Percentiles rank a stretch among this genome's conserved stretches.
phyloP scores from a whole-genome alignment of 805 yeast species.

The Myxozyma monticola region DNA sequence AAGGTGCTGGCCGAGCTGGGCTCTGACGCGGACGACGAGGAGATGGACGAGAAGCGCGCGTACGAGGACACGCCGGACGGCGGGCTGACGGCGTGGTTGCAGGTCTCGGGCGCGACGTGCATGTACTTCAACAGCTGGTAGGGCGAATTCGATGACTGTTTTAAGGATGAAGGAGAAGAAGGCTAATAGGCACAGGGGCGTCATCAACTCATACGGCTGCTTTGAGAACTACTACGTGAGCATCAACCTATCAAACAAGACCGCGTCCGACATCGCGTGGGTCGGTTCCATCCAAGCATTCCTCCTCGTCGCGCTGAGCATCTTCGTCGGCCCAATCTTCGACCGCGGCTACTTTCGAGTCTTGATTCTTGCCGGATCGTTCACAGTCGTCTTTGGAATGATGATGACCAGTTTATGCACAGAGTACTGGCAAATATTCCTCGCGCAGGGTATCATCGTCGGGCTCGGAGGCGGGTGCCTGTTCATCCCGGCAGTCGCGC shows the following conservation, averaged over 20 bases:
- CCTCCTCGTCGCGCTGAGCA: slow-evolving; percentile 32
- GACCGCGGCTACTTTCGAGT: slow-evolving; percentile 36
- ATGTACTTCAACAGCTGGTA: slow-evolving; percentile 23
- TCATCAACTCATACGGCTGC: slow-evolving; percentile 37
- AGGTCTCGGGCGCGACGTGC: slow-evolving; percentile 14
- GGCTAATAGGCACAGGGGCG: slow-evolving; percentile 43
- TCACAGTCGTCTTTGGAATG: slow-evolving; percentile 34
- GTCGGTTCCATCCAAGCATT: slow-evolving; percentile 39
- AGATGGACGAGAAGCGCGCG: neutral
- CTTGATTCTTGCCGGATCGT: slow-evolving; percentile 30
- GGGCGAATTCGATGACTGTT: neutral
- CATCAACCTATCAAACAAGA: slow-evolving; percentile 25
- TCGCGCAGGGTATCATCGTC: slow-evolving; percentile 53
- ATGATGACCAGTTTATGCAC: slow-evolving; percentile 43
- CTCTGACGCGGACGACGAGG: neutral
- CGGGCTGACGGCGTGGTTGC: slow-evolving; percentile 21
- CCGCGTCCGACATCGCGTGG: slow-evolving; percentile 38
- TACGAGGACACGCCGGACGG: slow-evolving; percentile 17
- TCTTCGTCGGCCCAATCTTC: slow-evolving; percentile 36
- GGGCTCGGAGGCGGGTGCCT: slow-evolving; percentile 49
- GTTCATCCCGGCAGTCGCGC: slow-evolving; percentile 48
- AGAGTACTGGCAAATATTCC: slow-evolving; percentile 52
- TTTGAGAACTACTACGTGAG: slow-evolving; percentile 35
- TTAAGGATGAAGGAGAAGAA: neutral
- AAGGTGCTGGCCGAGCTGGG: no score